Evolutionary conservation across 495 filamentous ascomycete species (phyloP), one percentile per base, ranked within the genome.

Genomic region (Cudoniella acicularis): DNA sequence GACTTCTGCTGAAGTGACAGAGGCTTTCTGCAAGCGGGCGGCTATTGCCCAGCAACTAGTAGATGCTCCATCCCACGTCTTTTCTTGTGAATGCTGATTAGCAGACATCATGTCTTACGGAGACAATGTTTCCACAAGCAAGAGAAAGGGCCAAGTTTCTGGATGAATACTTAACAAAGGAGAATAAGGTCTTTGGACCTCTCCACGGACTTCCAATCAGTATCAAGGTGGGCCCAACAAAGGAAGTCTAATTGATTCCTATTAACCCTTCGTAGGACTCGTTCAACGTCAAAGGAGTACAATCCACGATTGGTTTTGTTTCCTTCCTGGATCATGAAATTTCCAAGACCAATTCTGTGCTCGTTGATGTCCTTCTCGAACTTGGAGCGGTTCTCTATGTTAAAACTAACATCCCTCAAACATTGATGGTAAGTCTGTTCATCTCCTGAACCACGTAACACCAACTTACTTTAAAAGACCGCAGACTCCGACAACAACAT

Each of bases 191-290:
- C 0, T 49, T 83, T 45, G 87, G 87, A 1, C 82, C 83, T 0
- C 70, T 90, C 0, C 85, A 88, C 60, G 85, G 86, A 10, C 76
- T 90, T 0, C 85, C 86, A 4, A 74, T 89, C 20, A 78, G 75
- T 10, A 59, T 87, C 17, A 86, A 89, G 83, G 53, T 64, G 89
- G 26, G 68, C 25, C 6, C 13, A n/a, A 46, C 18, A n/a, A 8
- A 6, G 13, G 13, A 16, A 6, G n/a, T 21, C 8, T 46, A n/a
- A n/a, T 46, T 9, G 43, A 46, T n/a, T n/a, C 17, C 6, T 46
- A n/a, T 17, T 46, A 3, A 21, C 6, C 17, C 8, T 46, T 9
- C n/a, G 17, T 23, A 46, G 61, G 87, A 89, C 60, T 76, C 76
- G 27, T 87, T 88, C 72, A 73, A 83, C 52, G 64, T 88, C 36